A percentile compares a stretch with the other conserved stretches of the same genome.
Conservation (phyloP, 106 monocot species). For the Apostasia shenzhenica region DNA sequence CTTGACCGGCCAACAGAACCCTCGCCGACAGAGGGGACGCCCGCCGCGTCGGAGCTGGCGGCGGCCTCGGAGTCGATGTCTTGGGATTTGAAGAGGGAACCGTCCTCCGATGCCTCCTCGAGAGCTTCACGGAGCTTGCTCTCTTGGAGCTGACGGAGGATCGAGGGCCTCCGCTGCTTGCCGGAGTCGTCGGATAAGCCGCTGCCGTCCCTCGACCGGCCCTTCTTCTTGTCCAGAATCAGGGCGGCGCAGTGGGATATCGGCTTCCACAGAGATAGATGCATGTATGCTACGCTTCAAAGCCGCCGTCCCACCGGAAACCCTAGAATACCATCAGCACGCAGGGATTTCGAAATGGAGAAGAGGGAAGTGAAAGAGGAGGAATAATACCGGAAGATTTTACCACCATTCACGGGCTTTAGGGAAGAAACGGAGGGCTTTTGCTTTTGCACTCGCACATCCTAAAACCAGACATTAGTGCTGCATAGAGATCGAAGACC, state of each 20-base stretch:
- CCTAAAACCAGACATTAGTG: not conserved
- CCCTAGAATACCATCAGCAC: not conserved
- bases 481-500: not conserved
- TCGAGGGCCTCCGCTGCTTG: constrained; percentile 27
- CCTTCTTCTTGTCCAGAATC: constrained; percentile 18
- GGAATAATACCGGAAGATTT: not conserved
- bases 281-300: constrained; percentile 33
- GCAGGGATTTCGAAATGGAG: not conserved
- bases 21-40: constrained; percentile 3
- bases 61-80: constrained; percentile 32
- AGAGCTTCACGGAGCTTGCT: constrained; percentile 78
- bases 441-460: not conserved
- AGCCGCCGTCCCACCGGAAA: not conserved
- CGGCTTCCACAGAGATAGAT: constrained; percentile 94
- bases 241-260: constrained; percentile 68
- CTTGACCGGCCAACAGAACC: constrained; percentile 50
- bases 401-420: constrained; percentile 1
- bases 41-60: constrained; percentile 5
- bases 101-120: constrained; percentile 91
- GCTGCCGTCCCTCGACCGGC: constrained; percentile 20
- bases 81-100: constrained; percentile 69
- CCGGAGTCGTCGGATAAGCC: constrained; percentile 7
- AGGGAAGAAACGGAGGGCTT: constrained; percentile 1
- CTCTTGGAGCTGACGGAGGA: constrained; percentile 71
- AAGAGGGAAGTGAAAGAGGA: not conserved